Conservation (phyloP, 805 yeast species). For the Sugiyamaella lignohabitans region DNA sequence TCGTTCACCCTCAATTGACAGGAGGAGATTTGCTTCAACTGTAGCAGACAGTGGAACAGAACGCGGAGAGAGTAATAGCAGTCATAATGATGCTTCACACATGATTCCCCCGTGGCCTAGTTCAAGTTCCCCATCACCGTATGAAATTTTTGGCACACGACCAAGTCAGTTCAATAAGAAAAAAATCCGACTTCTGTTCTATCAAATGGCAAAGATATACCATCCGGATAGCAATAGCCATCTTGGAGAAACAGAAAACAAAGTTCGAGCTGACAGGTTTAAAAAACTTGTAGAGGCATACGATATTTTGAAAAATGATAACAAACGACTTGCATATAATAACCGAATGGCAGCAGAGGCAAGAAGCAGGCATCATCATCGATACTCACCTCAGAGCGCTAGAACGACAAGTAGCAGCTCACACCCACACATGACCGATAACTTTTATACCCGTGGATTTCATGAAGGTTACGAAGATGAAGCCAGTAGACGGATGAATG, state of each 20-base stretch:
- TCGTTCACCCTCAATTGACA: no score
- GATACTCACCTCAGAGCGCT: neutral
- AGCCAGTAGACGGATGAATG: constrained; percentile 31
- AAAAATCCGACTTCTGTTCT: constrained; percentile 45
- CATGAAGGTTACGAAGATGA: constrained; percentile 55
- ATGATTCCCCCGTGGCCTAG: constrained; percentile 57
- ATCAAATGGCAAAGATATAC: constrained; percentile 61
- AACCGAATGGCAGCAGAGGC: constrained; percentile 1
- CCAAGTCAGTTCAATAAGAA: constrained; percentile 34
- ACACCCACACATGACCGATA: constrained; percentile 26
- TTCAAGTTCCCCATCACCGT: constrained; percentile 54
- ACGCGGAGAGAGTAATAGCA: no score
- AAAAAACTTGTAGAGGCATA: constrained; percentile 53
- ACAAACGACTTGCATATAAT: constrained; percentile 42
- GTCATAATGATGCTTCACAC: no score
- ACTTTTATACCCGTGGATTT: constrained; percentile 55
- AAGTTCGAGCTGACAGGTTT: constrained; percentile 45
- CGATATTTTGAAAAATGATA: constrained; percentile 43
- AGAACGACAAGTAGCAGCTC: constrained; percentile 3
- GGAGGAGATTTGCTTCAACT: no score
- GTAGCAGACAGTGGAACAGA: no score
- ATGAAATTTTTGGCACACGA: constrained; percentile 52
- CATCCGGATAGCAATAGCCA: constrained; percentile 59
- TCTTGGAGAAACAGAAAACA: constrained; percentile 32
- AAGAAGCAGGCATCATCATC: neutral